Base-by-base conservation (phyloP, 305 asterid species). In the Rubia peregrina region DNA sequence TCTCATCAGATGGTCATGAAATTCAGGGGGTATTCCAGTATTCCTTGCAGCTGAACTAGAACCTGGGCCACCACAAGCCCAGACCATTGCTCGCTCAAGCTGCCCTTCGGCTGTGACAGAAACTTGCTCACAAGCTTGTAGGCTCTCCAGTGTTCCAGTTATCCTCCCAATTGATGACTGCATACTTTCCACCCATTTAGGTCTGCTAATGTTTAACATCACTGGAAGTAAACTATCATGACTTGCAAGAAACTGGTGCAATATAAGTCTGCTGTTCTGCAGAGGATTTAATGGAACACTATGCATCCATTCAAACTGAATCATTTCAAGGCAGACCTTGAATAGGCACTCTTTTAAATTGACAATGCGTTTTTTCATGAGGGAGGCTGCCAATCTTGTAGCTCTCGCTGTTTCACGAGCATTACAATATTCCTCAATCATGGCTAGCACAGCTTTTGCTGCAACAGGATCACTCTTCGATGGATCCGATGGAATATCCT, bases 1-100 rank as follows among this genome's bases (percentile, higher is more conserved):
- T 77, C 81, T 85, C 44, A 78, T 76, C 82, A 95, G 76, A 85
- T 95, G 99, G 69, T 90, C 90, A 71, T 92, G 97, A 71, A 92
- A 95, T 76, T 92, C 97, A 61, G 82, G 80, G 59, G 99, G 97
- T 79, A 95, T 84, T 79, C 99, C 96, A 68, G 95, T 72, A 87
- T 81, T 88, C 85, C 90, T 85, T 40, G 89, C 89, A 69, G 67
- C 74, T 75, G 94, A 70, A 75, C 78, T 80, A 76, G 97, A 81
- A 84, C 84, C 87, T 61, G 97, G 87, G 65, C 96, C 90, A 75
- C 97, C 98, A 84, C 99, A 95, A 76, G 99, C 99, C 98, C 99
- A 95, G 86, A 89, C 84, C 99, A 95, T 90, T 68, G 99, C 99
- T 84, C 99, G 87, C 89, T 95, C 98, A 76, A 95, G 97, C 86